A percentile compares a stretch with the other conserved stretches of the same genome.
Conservation (phyloP, 805 yeast genomes). For the Lipomyces yamadae region DNA sequence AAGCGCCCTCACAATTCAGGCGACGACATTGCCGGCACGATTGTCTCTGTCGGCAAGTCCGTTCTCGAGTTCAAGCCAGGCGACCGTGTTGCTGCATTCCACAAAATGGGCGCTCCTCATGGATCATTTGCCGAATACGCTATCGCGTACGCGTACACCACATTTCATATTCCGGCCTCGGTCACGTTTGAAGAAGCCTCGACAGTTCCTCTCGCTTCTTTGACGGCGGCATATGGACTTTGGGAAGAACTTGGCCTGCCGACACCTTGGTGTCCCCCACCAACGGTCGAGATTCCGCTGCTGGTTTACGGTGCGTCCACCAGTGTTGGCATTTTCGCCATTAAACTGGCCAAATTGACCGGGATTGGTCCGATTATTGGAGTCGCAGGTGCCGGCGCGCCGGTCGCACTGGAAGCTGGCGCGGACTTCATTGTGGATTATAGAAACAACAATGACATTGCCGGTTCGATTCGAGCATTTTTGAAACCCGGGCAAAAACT, state of each 20-base stretch:
- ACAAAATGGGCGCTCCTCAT: constrained; percentile 12
- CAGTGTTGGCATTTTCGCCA: constrained; percentile 20
- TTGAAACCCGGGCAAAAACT: constrained; percentile 19
- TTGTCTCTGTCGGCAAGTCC: constrained; percentile 20
- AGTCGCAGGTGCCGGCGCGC: constrained; percentile 23
- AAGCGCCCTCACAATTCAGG: constrained; percentile 21
- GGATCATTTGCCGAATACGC: constrained; percentile 29
- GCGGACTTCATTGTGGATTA: constrained; percentile 22
- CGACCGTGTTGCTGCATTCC: constrained; percentile 28
- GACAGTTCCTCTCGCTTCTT: constrained; percentile 21
- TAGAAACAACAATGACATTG: constrained; percentile 10
- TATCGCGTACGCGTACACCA: constrained; percentile 15
- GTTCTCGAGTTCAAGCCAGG: constrained; percentile 25
- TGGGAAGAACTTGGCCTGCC: constrained; percentile 16
- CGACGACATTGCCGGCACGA: constrained; percentile 24
- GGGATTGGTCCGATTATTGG: constrained; percentile 24
- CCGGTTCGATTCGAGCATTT: constrained; percentile 4
- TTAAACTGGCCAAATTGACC: constrained; percentile 25
- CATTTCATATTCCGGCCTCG: constrained; percentile 13
- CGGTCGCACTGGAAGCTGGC: constrained; percentile 21
- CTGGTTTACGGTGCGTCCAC: constrained; percentile 22
- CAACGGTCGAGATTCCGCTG: constrained; percentile 12
- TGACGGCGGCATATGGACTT: constrained; percentile 20
- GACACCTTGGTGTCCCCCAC: constrained; percentile 13
- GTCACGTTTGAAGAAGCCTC: constrained; percentile 25